These are phyloP conservation scores for Gossypium turneri DNA, from an alignment of 345 rosid genomes.

Conservation along the genomic window DNA sequence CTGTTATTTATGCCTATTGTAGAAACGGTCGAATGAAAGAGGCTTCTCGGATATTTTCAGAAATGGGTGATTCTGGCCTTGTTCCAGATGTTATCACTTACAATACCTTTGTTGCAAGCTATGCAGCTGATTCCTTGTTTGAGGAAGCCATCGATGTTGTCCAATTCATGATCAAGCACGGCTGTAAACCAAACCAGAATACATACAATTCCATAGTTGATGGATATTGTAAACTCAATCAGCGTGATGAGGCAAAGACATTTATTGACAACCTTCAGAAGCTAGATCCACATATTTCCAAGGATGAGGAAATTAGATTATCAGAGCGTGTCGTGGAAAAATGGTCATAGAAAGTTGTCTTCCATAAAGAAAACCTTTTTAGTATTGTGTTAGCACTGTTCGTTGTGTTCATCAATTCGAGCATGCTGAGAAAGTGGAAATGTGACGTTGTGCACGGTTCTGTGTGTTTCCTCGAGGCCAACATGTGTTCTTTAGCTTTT, in stretches of 20 bases:
- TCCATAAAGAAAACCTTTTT: not conserved
- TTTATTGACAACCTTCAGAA: constrained; percentile 53
- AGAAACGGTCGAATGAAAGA: constrained; percentile 87
- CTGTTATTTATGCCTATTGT: constrained; percentile 80
- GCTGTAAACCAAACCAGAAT: constrained; percentile 67
- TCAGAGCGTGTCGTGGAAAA: constrained; percentile 53
- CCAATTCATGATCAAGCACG: constrained; percentile 68
- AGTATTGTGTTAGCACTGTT: not conserved
- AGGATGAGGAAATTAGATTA: constrained; percentile 54
- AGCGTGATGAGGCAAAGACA: constrained; percentile 53
- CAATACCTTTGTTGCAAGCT: constrained; percentile 76
- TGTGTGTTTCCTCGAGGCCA: not conserved
- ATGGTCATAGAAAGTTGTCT: constrained; percentile 39
- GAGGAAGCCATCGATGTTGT: constrained; percentile 73
- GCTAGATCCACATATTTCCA: constrained; percentile 59
- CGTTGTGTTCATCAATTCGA: not conserved
- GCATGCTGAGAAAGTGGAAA: constrained; percentile 16
- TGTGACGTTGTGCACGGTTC: not conserved
- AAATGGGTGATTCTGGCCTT: constrained; percentile 63
- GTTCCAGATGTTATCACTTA: constrained; percentile 80
- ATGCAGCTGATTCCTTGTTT: constrained; percentile 90
- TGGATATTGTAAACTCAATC: constrained; percentile 71
- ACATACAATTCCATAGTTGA: constrained; percentile 83
- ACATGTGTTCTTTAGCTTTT: not conserved
- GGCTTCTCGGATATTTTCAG: constrained; percentile 69